These are phyloP conservation scores for Clavispora phyllophila DNA, from an alignment of 805 yeast species.

Conservation along the genomic window DNA sequence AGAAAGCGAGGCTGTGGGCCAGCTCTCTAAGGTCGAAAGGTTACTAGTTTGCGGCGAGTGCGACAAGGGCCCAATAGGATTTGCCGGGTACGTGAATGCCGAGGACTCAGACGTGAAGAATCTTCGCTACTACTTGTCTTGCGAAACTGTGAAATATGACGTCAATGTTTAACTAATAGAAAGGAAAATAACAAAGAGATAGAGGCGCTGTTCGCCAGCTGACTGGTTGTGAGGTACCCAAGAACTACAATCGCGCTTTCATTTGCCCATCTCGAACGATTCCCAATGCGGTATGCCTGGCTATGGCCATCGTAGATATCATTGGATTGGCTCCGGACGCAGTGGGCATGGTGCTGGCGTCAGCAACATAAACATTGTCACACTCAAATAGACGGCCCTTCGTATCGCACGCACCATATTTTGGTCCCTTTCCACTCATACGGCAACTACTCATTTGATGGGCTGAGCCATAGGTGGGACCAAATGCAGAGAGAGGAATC, in stretches of 20 bases:
- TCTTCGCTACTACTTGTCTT: conserved; percentile 40
- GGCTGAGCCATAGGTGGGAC: conserved; percentile 40
- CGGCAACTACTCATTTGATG: conserved; percentile 53
- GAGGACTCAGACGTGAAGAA: conserved; percentile 31
- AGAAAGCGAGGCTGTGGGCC: conserved; percentile 18
- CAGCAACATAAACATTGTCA: conserved; percentile 45
- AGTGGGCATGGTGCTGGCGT: conserved; percentile 46
- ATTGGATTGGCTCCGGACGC: conserved; percentile 55
- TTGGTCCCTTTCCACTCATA: conserved; percentile 44
- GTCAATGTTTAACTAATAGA: neutral
- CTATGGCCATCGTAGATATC: conserved; percentile 44
- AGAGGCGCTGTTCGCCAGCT: too few species aligned
- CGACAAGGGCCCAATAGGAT: conserved; percentile 74
- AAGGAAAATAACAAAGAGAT: neutral
- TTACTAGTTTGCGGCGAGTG: conserved; percentile 70
- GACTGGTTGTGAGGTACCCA: conserved; percentile 2
- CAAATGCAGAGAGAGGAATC: conserved; percentile 24
- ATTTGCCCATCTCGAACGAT: conserved; percentile 29
- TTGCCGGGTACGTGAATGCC: conserved; percentile 41
- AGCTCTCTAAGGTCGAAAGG: conserved; percentile 39
- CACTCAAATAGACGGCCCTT: conserved; percentile 46
- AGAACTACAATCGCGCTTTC: conserved; percentile 21
- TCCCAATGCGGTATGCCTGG: conserved; percentile 38
- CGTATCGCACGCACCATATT: conserved; percentile 38
- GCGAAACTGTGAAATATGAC: conserved; percentile 43